Evolutionary conservation across 139 green algal genomes (phyloP).

Genomic region (Tetraselmis striata): DNA sequence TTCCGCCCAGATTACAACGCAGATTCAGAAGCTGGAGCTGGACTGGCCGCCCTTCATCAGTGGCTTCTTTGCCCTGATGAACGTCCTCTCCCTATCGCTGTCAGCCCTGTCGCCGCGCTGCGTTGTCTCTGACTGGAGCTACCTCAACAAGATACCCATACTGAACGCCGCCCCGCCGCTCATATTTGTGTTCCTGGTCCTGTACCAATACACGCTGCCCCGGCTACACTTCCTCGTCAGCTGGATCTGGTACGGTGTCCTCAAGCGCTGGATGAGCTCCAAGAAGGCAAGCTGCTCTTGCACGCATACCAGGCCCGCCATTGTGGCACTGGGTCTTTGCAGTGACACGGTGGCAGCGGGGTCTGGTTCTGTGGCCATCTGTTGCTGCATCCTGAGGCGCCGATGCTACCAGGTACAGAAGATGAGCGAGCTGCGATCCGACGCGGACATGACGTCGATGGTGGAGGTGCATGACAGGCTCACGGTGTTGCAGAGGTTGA

Average conservation of each 20-base stretch:
- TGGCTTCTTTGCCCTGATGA: background rate
- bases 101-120: background rate
- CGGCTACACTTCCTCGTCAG: background rate
- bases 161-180: background rate
- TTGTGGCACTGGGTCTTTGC: background rate
- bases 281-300: no score
- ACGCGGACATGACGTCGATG: no score
- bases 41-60: background rate
- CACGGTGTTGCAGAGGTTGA: no score
- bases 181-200: background rate
- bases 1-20: no score
- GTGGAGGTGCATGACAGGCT: no score
- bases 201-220: background rate
- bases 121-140: background rate
- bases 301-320: background rate
- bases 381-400: background rate
- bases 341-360: no score
- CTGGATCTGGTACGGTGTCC: background rate
- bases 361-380: no score
- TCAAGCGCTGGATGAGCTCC: no score
- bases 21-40: background rate
- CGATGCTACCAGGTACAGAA: no score
- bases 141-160: background rate
- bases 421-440: no score
- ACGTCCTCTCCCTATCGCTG: background rate